These are phyloP conservation scores for Thermothelomyces thermophilus DNA, from an alignment of 2,329 filamentous ascomycete genomes.

Conservation along the genomic window DNA sequence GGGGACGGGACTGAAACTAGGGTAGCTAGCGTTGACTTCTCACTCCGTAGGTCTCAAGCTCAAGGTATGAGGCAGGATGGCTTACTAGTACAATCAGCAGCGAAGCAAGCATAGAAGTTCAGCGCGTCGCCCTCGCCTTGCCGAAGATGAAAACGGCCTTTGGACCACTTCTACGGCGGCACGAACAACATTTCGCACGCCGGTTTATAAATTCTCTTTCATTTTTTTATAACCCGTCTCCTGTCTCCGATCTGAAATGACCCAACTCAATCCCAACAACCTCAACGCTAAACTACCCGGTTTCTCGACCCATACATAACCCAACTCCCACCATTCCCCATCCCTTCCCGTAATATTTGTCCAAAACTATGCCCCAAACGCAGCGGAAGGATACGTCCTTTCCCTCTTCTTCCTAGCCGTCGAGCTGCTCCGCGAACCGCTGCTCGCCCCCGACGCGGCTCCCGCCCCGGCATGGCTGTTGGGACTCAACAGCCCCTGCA, in stretches of 20 bases:
- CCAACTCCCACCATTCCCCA: no score
- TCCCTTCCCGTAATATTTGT: neutral
- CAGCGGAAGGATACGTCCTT: conserved; percentile 55
- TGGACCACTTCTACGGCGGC: neutral
- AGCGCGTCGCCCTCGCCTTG: neutral
- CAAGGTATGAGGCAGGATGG: neutral
- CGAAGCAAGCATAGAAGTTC: neutral
- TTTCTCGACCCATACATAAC: no score
- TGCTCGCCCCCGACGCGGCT: conserved; percentile 39
- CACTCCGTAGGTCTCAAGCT: neutral
- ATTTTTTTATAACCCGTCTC: no score
- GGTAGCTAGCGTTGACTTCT: neutral
- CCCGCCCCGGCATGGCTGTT: neutral
- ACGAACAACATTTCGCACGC: no score
- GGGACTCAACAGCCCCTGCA: neutral
- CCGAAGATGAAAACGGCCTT: no score
- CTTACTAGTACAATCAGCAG: neutral
- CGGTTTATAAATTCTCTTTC: no score
- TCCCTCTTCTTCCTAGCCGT: conserved; percentile 49
- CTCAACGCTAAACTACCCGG: no score
- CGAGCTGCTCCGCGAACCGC: conserved; percentile 51
- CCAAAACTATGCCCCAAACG: conserved; percentile 40
- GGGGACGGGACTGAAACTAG: neutral
- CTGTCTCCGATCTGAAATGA: no score
- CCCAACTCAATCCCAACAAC: no score